Evolutionary conservation across 176 grass and related monocot species (phyloP), one percentile per base, ranked within the genome.

Genomic region (Oryza brachyantha): DNA sequence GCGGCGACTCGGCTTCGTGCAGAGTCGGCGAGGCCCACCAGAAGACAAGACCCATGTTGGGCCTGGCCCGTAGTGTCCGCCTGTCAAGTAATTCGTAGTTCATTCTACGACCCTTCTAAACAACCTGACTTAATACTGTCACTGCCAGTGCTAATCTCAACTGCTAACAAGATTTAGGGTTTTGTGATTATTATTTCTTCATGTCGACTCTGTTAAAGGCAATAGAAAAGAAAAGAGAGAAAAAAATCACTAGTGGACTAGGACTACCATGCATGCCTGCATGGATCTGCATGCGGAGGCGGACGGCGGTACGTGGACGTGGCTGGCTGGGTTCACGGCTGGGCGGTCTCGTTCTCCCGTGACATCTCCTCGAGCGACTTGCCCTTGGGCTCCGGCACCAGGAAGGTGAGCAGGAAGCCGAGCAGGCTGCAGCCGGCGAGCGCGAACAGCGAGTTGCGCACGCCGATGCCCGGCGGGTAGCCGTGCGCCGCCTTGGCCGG

Each of bases 291-390:
- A 27, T 39, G 72, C 6, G 13, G 10, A 13, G 5, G 64, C 13
- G 14, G 39, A n/a, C n/a, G n/a, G n/a, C n/a, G n/a, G n/a, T n/a
- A n/a, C n/a, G n/a, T n/a, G n/a, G n/a, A n/a, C n/a, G n/a, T n/a
- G 43, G 64, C 3, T 6, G 10, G 1, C 7, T 1, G 3, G 16
- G 26, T 10, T 41, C 29, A 40, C 14, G 68, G 22, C n/a, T 60
- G 12, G 16, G 19, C 73, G 17, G 17, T 7, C 37, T 77, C 72
- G 32, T 7, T 74, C 74, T 88, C 86, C 0, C 74, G 37, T 11
- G 84, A 86, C 78, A 87, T 78, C n/a, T 87, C 81, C 76, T 80
- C 87, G n/a, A 80, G 57, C n/a, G 76, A 84, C 76, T 85, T 85
- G 2, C 81, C 82, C 77, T 89, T 88, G 73, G 86, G 74, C 77